Evolutionary conservation across 75 land plant species (phyloP), one percentile per base, ranked within the genome.

Genomic region (Pinus albicaulis): DNA sequence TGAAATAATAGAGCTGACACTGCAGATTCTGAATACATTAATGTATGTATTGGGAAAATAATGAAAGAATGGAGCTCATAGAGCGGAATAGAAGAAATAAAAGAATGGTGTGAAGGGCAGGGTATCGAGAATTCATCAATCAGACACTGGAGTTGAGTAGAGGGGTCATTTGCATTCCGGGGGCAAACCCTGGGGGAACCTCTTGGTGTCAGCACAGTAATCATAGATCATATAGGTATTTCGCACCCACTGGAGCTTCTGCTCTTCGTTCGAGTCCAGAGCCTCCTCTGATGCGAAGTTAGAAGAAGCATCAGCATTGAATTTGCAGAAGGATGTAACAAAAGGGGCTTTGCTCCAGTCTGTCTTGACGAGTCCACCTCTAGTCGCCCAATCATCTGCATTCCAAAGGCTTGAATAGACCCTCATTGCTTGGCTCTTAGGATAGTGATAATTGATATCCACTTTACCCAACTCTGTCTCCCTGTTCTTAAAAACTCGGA

Each of bases 401-500:
- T 57, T 16, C 59, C 59, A 57, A 20, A 57, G 59, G 59, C 59
- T 57, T 19, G 59, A 57, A 5, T 57, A 57, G 6, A 57, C 19
- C 5, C n/a, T 57, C 59, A 57, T 57, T 4, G 59, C 20, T 57
- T 57, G 59, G n/a, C n/a, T 57, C 59, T 17, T 57, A 5, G n/a
- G 59, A 57, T 57, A 57, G 10, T 44, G 48, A 44, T 44, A 44
- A 44, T 44, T 44, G 7, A 0, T 44, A 44, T 44, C 48, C 48
- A 44, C 10, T 12, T 82, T 16, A 1, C 83, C 26, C 19, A 86
- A 86, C 24, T 26, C 34, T 14, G 63, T 25, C 72, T 82, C 81
- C 58, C 38, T 4, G 61, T 84, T 84, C 59, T 52, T 76, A 76
- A 82, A 86, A 13, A 74, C 83, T 69, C 92, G 74, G 59, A 89